phyloP scores from a whole-genome alignment of 495 filamentous ascomycete species.

The Xylaria telfairii region DNA sequence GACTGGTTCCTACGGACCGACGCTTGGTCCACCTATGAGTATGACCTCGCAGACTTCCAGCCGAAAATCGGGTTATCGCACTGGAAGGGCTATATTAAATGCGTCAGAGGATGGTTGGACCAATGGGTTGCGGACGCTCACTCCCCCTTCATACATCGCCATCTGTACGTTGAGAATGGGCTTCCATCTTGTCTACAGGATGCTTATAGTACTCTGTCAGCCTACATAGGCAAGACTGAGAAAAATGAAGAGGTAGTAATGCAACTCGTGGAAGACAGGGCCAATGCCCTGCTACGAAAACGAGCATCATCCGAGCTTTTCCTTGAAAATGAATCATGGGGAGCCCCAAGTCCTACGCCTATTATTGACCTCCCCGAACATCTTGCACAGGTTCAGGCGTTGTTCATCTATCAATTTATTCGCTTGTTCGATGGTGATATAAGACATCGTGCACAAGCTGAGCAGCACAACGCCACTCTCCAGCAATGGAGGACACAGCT shows the following conservation, averaged over 20 bases:
- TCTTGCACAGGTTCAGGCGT: conserved; percentile 43
- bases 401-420: conserved; percentile 49
- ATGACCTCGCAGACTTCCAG: conserved; percentile 1
- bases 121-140: background rate
- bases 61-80: background rate
- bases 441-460: conserved; percentile 22
- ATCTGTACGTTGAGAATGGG: background rate
- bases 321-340: background rate
- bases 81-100: background rate
- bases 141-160: background rate
- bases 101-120: background rate
- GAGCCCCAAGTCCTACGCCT: too few species aligned
- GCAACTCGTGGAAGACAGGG: conserved; percentile 29
- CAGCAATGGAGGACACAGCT: conserved; percentile 17
- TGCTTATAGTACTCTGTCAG: conserved; percentile 14
- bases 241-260: conserved; percentile 28
- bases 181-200: conserved; percentile 7
- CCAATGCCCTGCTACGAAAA: conserved; percentile 15
- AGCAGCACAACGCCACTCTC: conserved; percentile 5
- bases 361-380: conserved; percentile 22
- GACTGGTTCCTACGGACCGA: background rate
- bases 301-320: background rate
- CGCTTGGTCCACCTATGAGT: conserved; percentile 23
- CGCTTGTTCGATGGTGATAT: conserved; percentile 38
- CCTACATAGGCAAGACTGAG: conserved; percentile 23